Percentiles rank a stretch among this genome's conserved stretches.
These are phyloP conservation scores for Extremus antarcticus DNA, from an alignment of 495 filamentous ascomycete genomes.

Conservation along the genomic window DNA sequence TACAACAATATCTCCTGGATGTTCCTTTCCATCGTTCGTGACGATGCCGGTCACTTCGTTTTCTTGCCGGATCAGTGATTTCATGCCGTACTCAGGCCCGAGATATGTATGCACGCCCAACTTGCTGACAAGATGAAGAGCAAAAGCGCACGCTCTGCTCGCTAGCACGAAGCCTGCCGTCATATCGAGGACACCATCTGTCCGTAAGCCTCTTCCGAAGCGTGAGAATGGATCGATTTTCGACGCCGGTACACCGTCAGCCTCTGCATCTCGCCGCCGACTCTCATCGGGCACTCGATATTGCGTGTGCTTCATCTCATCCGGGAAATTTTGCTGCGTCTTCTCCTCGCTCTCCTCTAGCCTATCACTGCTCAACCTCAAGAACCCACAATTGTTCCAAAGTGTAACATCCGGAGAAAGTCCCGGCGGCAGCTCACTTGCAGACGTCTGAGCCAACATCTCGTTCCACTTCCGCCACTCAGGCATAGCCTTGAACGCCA, in stretches of 20 bases:
- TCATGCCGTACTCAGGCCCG: neutral
- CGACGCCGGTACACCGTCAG: neutral
- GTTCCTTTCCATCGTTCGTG: conserved; percentile 30
- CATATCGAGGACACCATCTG: conserved; percentile 4
- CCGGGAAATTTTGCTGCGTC: neutral
- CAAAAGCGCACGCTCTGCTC: conserved; percentile 3
- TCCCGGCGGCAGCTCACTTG: neutral
- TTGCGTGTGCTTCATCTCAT: neutral
- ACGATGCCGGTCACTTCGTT: conserved; percentile 26
- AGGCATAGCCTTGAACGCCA: conserved; percentile 27
- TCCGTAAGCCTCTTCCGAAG: neutral
- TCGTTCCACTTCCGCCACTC: conserved; percentile 10
- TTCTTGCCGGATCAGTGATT: neutral
- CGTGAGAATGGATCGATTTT: conserved; percentile 6
- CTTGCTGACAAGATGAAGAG: neutral
- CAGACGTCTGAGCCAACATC: neutral
- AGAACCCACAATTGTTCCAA: conserved; percentile 4
- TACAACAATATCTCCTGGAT: conserved; percentile 33
- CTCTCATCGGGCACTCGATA: neutral
- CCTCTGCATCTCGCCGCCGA: neutral
- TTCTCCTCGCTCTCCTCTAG: neutral
- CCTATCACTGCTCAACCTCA: neutral
- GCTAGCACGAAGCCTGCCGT: conserved; percentile 7
- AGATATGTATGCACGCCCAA: neutral
- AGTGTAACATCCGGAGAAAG: neutral